Evolutionary conservation across 2,329 filamentous ascomycete genomes (phyloP), one percentile per base, ranked within the genome.

Genomic region (Chaetomiaceae sp.): DNA sequence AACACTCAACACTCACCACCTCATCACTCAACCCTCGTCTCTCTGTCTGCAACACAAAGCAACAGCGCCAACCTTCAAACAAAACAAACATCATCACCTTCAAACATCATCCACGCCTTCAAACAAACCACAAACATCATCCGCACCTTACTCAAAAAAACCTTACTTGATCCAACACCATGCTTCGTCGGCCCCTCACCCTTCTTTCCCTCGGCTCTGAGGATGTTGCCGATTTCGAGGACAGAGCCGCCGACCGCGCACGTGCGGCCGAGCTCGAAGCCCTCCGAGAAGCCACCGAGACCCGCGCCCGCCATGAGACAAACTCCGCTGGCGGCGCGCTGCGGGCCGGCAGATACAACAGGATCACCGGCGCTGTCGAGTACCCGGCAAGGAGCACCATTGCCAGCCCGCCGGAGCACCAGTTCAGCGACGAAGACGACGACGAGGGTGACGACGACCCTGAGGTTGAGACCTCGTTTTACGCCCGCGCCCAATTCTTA

Each of bases 191-290:
- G 42, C 79, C 82, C 15, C 79, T 86, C 11, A 90, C 87, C 43
- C 80, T 80, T 14, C 81, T 90, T 58, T 75, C 78, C 51, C 79
- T 89, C 59, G 89, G 85, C 2, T 75, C 82, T 44, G 83, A 88
- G 65, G 87, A 90, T 68, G 76, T 89, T 36, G 83, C 84, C 36
- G 75, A 79, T 50, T 89, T 88, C 71, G 85, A 89, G 65, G 83
- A 85, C 66, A 76, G 77, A 25, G 79, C 83, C 56, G 73, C 72
- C 22, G 64, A 64, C 36, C 69, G 69, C 49, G 50, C 54, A 14
- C 50, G 55, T 17, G 50, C 45, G 6, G 65, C 45, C 56, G 63
- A 45, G 48, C 59, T 43, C 52, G 51, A 53, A 14, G 52, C 54
- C 19, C 53, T 59, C 46, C 39, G 61, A 51, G 34, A 47, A 37